Percentiles rank a stretch among this genome's conserved stretches.
Evolutionary conservation across 1,139 yeast species (phyloP).

Genomic region (Zygosaccharomyces sapae): DNA sequence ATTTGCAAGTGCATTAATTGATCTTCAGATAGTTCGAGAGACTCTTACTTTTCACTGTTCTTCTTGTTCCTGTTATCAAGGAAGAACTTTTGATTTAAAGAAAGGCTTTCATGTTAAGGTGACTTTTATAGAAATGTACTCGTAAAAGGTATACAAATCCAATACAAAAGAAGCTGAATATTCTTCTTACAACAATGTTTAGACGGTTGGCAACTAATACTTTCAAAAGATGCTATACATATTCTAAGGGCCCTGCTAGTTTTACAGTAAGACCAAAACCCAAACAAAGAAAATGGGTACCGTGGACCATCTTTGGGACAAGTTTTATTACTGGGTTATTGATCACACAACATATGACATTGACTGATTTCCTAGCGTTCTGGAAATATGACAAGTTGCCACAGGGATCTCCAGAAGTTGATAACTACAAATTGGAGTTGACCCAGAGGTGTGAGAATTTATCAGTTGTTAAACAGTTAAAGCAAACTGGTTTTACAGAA

Average conservation of each 20-base stretch:
- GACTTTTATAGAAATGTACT: slow-evolving; percentile 3
- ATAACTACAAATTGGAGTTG: slow-evolving; percentile 37
- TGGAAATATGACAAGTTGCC: slow-evolving; percentile 34
- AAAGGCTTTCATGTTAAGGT: not conserved
- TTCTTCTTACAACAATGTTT: slow-evolving; percentile 10
- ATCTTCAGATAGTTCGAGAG: not conserved
- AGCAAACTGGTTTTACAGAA: slow-evolving; percentile 37
- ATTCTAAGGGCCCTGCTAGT: slow-evolving; percentile 5
- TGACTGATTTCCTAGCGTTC: slow-evolving; percentile 35
- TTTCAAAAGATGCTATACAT: slow-evolving; percentile 12
- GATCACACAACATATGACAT: slow-evolving; percentile 34
- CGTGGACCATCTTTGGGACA: slow-evolving; percentile 29
- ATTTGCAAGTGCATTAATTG: slow-evolving; percentile 15
- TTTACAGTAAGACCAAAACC: slow-evolving; percentile 18
- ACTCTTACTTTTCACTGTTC: not conserved
- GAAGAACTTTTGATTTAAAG: not conserved
- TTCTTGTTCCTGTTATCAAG: not conserved
- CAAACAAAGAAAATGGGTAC: slow-evolving; percentile 23
- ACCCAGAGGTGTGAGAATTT: slow-evolving; percentile 49
- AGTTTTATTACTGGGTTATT: slow-evolving; percentile 33
- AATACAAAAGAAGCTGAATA: not conserved
- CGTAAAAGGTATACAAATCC: not conserved
- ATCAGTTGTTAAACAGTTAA: slow-evolving; percentile 41
- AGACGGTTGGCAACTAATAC: slow-evolving; percentile 7
- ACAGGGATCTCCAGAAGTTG: slow-evolving; percentile 28